Evolutionary conservation across 1,139 yeast species (phyloP), one percentile per base, ranked within the genome.

Genomic region (Sugiyamaella paludigena): DNA sequence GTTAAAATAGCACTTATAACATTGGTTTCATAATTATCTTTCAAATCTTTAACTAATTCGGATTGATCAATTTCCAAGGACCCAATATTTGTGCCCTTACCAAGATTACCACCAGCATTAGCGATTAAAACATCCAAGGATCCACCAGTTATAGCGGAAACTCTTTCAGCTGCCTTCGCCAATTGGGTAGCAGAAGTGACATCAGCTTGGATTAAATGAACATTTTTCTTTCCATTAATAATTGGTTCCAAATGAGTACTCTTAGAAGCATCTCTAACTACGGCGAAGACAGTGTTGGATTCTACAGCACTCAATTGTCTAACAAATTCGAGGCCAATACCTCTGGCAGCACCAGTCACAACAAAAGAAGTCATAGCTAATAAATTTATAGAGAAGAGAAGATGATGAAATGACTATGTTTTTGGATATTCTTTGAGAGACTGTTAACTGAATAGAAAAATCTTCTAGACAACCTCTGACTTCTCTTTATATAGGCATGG

Each of bases 71-170:
- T 32, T 10, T 36, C 45, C 12, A 37, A 38, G 31, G 35, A 31
- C 11, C 52, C 46, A 26, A 50, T 12, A 2, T 36, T 28, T 10
- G 42, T 30, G 7, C 27, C 47, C 5, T 44, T 11, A 9, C 38
- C 44, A n/a, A 6, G 4, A 12, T 24, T 29, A 27, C 40, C 34
- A 15, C 49, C 54, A 7, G 53, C 53, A 34, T 51, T 51, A 32
- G 51, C 54, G 40, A 51, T 51, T 11, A 51, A 41, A 11, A 49
- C 52, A 29, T 51, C 54, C 11, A 51, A 36, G 16, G 40, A 34
- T 7, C 52, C 52, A 15, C 47, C 45, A 13, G 43, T 42, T 5
- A 48, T 36, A 12, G 24, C 13, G 9, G 50, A 33, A 12, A 50
- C 43, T 7, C 29, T n/a, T 16, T 48, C 42, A 32, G 47, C 53